A percentile compares a stretch with the other conserved stretches of the same genome.
Conservation (phyloP, 2,329 filamentous ascomycete species). For the Akanthomyces lecanii region DNA sequence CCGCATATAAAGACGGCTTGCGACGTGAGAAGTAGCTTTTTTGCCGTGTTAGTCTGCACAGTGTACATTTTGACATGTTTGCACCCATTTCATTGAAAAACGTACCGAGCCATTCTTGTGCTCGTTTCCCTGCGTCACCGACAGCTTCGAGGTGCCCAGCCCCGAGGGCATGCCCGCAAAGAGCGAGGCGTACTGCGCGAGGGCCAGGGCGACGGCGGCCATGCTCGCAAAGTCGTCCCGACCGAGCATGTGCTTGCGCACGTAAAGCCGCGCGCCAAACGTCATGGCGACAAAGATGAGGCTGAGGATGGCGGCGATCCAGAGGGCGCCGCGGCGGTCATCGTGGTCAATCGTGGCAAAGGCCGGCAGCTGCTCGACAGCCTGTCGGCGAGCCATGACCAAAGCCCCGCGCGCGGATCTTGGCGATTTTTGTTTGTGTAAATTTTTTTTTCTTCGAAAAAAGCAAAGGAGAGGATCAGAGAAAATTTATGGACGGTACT, state of each 20-base stretch:
- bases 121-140: constrained; percentile 12
- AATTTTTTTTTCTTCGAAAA: too few relatives aligned
- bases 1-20: constrained; percentile 17
- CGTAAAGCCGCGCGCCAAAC: constrained; percentile 11
- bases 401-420: too few relatives aligned
- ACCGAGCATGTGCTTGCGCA: constrained; percentile 20
- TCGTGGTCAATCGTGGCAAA: constrained; percentile 12
- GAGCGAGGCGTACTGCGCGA: constrained; percentile 17
- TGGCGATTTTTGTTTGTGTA: too few relatives aligned
- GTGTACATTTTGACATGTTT: too few relatives aligned
- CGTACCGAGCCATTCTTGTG: constrained; percentile 15
- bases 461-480: neutral
- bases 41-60: neutral
- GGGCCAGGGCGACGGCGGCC: constrained; percentile 1
- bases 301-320: constrained; percentile 21
- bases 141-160: constrained; percentile 18
- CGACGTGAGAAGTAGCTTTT: constrained; percentile 16
- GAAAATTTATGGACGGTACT: neutral
- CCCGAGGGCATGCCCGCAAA: constrained; percentile 17
- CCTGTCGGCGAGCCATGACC: neutral
- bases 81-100: neutral
- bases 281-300: constrained; percentile 18
- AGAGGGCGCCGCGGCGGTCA: constrained; percentile 21
- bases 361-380: constrained; percentile 6
- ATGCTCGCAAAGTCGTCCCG: constrained; percentile 18